Evolutionary conservation across 768 basidiomycete genomes (phyloP).

Genomic region (Russula sp.): DNA sequence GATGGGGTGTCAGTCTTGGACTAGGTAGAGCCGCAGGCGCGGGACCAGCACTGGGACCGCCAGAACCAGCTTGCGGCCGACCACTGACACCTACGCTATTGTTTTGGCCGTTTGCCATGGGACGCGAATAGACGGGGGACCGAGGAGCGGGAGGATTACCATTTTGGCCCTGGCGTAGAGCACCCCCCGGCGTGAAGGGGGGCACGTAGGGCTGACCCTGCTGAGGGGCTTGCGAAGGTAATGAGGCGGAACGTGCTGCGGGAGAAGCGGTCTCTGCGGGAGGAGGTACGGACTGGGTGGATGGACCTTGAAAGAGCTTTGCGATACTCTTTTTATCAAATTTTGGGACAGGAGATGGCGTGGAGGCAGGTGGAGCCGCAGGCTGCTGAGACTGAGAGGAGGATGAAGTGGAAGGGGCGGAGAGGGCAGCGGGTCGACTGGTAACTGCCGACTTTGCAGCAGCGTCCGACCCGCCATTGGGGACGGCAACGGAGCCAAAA

Average conservation of each 20-base stretch:
- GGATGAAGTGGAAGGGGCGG: conserved; percentile 29
- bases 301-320: conserved; percentile 53
- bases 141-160: conserved; percentile 32
- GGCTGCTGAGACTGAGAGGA: not conserved
- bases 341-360: conserved; percentile 28
- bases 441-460: conserved; percentile 18
- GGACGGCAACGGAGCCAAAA: conserved; percentile 64
- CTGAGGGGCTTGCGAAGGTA: conserved; percentile 34
- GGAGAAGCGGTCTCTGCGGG: conserved; percentile 30
- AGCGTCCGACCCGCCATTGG: conserved; percentile 33
- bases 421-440: conserved; percentile 21
- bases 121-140: conserved; percentile 58
- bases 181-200: conserved; percentile 9
- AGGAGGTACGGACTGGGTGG: conserved; percentile 20
- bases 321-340: conserved; percentile 44
- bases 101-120: conserved; percentile 47
- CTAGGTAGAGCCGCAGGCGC: conserved; percentile 53
- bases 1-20: conserved; percentile 58
- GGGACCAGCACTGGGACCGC: conserved; percentile 25
- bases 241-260: conserved; percentile 43
- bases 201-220: conserved; percentile 13
- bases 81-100: conserved; percentile 34
- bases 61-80: conserved; percentile 36
- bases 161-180: conserved; percentile 19
- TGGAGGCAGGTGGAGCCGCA: conserved; percentile 22